Evolutionary conservation across 2,329 filamentous ascomycete species (phyloP), one percentile per base, ranked within the genome.

Genomic region (Alternaria incomplexa): DNA sequence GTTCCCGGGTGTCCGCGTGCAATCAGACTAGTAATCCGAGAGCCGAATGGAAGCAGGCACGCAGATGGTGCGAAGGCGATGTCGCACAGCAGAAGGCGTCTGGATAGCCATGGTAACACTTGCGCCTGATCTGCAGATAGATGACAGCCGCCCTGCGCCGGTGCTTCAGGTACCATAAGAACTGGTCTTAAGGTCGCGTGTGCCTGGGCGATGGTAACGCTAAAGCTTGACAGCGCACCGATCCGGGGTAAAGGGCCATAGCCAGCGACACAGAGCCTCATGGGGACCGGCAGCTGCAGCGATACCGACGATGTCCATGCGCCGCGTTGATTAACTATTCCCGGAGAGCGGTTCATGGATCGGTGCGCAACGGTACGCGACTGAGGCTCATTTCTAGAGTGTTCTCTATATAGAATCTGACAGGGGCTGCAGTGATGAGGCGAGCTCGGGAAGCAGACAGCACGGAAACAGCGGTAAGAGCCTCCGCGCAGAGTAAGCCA

Each of bases 191-290:
- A 57, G 26, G 13, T 61, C 53, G 45, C 46, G 46, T 61, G 58
- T 45, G n/a, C 46, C n/a, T 57, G 36, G 30, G 55, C 46, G 36
- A 30, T 28, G 30, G 32, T 15, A 51, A 40, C 50, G 57, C 57
- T 45, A 48, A 45, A 44, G 55, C 56, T 30, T 48, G 56, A 43
- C 30, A 58, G 52, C 15, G 32, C 23, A 25, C 17, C 36, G 22
- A 40, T 50, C 56, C 47, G 20, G 32, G 50, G 47, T 43, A 53
- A 22, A 28, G 28, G 30, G 23, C n/a, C 20, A 45, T 59, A 17
- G 53, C 23, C 26, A 26, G 40, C 43, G 28, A 48, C 30, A 62
- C 47, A 58, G 17, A 68, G 71, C 68, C 69, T 71, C 69, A 70
- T 48, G 56, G 60, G 48, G 40, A 57, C 54, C 56, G 60, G 50